Percentiles rank a stretch among this genome's conserved stretches.
phyloP scores from a whole-genome alignment of 2,329 filamentous ascomycete species.

The Rosellinia necatrix region DNA sequence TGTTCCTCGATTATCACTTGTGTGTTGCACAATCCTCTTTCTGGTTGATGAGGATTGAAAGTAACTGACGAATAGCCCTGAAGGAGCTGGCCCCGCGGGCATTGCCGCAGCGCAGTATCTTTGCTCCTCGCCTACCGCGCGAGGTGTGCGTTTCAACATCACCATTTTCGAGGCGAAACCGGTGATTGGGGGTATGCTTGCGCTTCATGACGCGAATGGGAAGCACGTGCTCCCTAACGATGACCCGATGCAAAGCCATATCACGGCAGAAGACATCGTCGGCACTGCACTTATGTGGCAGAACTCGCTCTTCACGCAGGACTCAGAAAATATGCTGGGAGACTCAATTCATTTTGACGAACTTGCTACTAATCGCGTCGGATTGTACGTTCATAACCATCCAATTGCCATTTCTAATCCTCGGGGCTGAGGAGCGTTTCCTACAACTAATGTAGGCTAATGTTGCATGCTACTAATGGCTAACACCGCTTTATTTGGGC shows the following conservation, averaged over 20 bases:
- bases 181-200: conserved; percentile 31
- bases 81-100: conserved; percentile 37
- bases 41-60: too few species aligned
- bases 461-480: too few species aligned
- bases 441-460: too few species aligned
- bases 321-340: conserved; percentile 28
- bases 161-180: conserved; percentile 33
- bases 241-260: conserved; percentile 28
- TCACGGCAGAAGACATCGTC: conserved; percentile 35
- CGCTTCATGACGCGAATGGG: conserved; percentile 26
- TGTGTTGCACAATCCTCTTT: too few species aligned
- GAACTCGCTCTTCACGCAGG: conserved; percentile 32
- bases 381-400: conserved; percentile 31
- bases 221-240: conserved; percentile 29
- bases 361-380: conserved; percentile 26
- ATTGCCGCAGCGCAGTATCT: conserved; percentile 35
- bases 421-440: too few species aligned
- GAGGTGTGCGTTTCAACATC: conserved; percentile 25
- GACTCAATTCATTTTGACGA: conserved; percentile 30
- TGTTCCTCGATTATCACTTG: too few species aligned
- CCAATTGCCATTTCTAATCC: neutral
- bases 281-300: conserved; percentile 32
- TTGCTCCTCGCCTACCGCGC: conserved; percentile 3
- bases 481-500: too few species aligned
- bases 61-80: neutral